Conservation (phyloP, 345 rosid genomes). For the Citrus trifoliata region DNA sequence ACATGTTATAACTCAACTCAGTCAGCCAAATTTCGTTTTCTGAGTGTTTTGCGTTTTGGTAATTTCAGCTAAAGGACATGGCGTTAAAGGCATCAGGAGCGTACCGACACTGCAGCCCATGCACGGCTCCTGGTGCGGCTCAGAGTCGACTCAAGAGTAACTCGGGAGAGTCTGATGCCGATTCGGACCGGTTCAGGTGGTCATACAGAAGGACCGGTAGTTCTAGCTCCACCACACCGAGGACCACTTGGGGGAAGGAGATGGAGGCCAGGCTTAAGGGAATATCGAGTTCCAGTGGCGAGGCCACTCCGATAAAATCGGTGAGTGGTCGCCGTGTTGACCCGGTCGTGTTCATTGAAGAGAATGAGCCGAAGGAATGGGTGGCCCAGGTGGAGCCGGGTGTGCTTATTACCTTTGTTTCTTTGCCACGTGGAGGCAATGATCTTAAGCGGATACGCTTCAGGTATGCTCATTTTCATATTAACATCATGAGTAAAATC, state of each 20-base stretch:
- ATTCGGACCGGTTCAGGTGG: constrained; percentile 68
- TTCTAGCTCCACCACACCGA: constrained; percentile 60
- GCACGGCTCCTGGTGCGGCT: constrained; percentile 48
- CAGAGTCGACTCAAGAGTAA: constrained; percentile 37
- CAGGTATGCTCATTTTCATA: constrained; percentile 46
- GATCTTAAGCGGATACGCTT: constrained; percentile 92
- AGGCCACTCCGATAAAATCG: constrained; percentile 63
- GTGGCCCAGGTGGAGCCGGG: constrained; percentile 99
- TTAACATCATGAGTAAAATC: constrained; percentile 20
- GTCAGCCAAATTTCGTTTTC: not conserved
- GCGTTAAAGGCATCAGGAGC: constrained; percentile 91
- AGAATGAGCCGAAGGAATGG: constrained; percentile 91
- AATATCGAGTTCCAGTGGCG: constrained; percentile 71
- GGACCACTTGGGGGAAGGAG: constrained; percentile 72
- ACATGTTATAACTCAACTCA: not conserved
- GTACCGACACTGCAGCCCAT: constrained; percentile 79
- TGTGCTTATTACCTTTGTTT: constrained; percentile 83
- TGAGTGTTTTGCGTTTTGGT: constrained; percentile 10
- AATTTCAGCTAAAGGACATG: constrained; percentile 83
- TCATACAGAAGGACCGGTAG: constrained; percentile 77
- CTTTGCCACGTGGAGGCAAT: constrained; percentile 93
- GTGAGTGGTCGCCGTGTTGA: constrained; percentile 60
- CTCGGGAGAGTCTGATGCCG: constrained; percentile 54
- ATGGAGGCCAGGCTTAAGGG: constrained; percentile 83
- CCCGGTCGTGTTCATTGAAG: constrained; percentile 71